Evolutionary conservation across 2,329 filamentous ascomycete genomes (phyloP), one percentile per base, ranked within the genome.

Genomic region (Epichloe scottii): DNA sequence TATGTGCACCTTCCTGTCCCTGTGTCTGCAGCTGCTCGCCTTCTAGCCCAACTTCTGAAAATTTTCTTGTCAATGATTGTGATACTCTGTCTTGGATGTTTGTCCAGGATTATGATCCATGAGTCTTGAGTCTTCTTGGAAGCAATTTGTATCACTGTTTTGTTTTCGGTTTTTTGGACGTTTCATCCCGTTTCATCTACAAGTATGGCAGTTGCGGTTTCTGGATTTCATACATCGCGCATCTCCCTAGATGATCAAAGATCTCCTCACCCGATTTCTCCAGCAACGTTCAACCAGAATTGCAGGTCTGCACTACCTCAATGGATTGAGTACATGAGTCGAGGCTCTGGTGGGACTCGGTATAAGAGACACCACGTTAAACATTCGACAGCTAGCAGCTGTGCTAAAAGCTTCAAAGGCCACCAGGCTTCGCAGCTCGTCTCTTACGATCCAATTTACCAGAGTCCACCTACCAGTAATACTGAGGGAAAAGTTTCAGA

Each of bases 51-150:
- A 23, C 8, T 30, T 30, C 26, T 30, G 26, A 30, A 30, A 30
- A 19, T 56, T 47, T 51, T 58, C 58, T 60, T 61, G 61, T 60
- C 52, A 60, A 72, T 72, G 69, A 62, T 66, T 68, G 68, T 68
- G 67, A 50, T 45, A 44, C 38, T 19, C 39, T 60, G 58, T 57
- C 65, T 50, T 44, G 43, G 37, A 23, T 34, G 33, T 30, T 30
- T 60, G 68, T 68, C 71, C 67, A 66, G 65, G 66, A 17, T 30
- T 42, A 23, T 30, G 33, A 26, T 50, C 37, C 17, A 15, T 19
- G 38, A 46, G 39, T 46, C 30, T 45, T 43, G 52, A 30, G 33
- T 69, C 68, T 73, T 55, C 55, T 58, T 73, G 71, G 68, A 67
- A 64, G 64, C 62, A 53, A 55, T 58, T 58, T 59, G 56, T 57